These are phyloP conservation scores for Fusarium udum DNA, from an alignment of 2,329 filamentous ascomycete species.

Conservation along the genomic window DNA sequence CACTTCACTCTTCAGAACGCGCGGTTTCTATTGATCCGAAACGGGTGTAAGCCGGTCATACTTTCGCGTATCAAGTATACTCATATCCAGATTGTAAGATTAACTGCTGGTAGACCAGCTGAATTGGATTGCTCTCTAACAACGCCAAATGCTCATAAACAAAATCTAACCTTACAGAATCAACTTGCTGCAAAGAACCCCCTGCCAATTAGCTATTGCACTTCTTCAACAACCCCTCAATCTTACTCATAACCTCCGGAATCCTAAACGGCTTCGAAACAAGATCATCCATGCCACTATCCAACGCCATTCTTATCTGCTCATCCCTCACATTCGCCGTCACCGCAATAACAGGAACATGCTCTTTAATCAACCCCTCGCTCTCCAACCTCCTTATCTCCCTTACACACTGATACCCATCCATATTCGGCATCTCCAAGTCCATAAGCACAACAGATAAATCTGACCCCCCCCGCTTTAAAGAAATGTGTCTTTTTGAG, in stretches of 20 bases:
- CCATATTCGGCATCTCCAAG: constrained; percentile 61
- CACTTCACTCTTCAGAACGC: too few relatives aligned
- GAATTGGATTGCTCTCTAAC: neutral
- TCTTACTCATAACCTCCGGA: constrained; percentile 63
- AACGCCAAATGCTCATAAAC: neutral
- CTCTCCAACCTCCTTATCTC: constrained; percentile 53
- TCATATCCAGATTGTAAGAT: fast-evolving
- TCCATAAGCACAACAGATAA: constrained; percentile 58
- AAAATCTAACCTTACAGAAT: fast-evolving
- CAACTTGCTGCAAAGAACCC: fast-evolving
- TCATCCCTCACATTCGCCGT: constrained; percentile 61
- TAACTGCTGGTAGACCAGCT: too few relatives aligned
- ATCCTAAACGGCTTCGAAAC: constrained; percentile 68
- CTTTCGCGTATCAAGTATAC: neutral
- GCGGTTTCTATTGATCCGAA: neutral
- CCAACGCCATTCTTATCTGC: constrained; percentile 50
- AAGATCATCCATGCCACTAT: constrained; percentile 59
- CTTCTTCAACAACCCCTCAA: constrained; percentile 45
- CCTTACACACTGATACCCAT: constrained; percentile 54
- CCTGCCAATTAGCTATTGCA: neutral
- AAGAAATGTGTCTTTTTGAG: constrained; percentile 48
- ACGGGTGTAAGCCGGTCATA: too few relatives aligned
- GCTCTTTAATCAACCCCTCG: constrained; percentile 44
- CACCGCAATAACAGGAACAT: constrained; percentile 58
- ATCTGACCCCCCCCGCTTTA: constrained; percentile 18